These are phyloP conservation scores for Hibiscus tridactylites DNA, from an alignment of 345 rosid species.

Conservation along the genomic window DNA sequence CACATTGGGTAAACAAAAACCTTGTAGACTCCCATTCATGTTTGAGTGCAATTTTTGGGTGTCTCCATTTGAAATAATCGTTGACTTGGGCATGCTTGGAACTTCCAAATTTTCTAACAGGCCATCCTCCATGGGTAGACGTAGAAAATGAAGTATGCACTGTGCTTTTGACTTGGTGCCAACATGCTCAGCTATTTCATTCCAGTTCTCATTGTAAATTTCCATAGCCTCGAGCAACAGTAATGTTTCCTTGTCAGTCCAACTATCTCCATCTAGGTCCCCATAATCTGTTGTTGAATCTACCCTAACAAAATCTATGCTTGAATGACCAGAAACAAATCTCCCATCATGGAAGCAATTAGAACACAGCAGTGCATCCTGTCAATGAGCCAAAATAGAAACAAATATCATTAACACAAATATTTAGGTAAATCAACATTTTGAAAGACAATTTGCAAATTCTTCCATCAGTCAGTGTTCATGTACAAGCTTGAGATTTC, in stretches of 20 bases:
- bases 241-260: slow-evolving; percentile 92
- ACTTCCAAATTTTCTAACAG: slow-evolving; percentile 75
- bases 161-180: slow-evolving; percentile 86
- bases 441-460: background rate
- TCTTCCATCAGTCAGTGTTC: background rate
- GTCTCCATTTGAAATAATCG: slow-evolving; percentile 43
- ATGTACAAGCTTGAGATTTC: background rate
- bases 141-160: slow-evolving; percentile 39
- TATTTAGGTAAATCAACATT: background rate
- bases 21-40: slow-evolving; percentile 51
- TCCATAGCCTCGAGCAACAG: slow-evolving; percentile 93
- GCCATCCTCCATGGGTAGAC: slow-evolving; percentile 82
- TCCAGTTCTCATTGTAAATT: slow-evolving; percentile 78
- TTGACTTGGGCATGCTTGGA: slow-evolving; percentile 39
- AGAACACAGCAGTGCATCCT: slow-evolving; percentile 67
- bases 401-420: background rate
- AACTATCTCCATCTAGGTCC: slow-evolving; percentile 76
- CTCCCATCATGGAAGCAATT: slow-evolving; percentile 85
- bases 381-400: slow-evolving; percentile 21
- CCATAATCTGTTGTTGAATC: slow-evolving; percentile 64
- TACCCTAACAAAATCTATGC: slow-evolving; percentile 69
- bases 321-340: slow-evolving; percentile 53
- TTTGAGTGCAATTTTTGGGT: slow-evolving; percentile 30
- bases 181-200: slow-evolving; percentile 88
- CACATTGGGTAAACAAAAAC: slow-evolving; percentile 22